phyloP scores from a whole-genome alignment of 116 monocot species.

The Dioscorea cayenensis region DNA sequence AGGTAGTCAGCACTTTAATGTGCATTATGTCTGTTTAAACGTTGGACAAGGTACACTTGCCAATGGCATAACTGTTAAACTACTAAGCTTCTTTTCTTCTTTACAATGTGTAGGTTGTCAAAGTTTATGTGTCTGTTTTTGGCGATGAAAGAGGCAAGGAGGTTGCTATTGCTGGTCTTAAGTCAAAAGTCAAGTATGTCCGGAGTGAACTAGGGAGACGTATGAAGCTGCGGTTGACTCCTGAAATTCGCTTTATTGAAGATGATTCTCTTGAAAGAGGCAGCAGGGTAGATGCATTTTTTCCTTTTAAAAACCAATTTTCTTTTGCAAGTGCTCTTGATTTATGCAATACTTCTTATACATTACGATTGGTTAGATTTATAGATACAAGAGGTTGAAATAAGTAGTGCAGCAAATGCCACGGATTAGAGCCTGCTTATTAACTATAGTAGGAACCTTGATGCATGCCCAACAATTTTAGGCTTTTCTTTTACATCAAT shows the following conservation, averaged over 20 bases:
- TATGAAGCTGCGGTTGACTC: conserved; percentile 76
- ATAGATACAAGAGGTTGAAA: neutral
- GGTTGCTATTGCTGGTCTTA: conserved; percentile 79
- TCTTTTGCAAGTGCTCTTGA: neutral
- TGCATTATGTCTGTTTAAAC: too few relatives aligned
- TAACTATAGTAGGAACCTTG: neutral
- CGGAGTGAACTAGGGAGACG: conserved; percentile 75
- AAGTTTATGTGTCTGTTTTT: conserved; percentile 86
- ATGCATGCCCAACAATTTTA: neutral
- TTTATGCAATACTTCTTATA: neutral
- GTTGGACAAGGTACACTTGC: too few relatives aligned
- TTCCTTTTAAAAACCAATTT: neutral
- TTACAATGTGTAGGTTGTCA: conserved; percentile 50
- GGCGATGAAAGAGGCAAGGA: conserved; percentile 89
- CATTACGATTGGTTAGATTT: neutral
- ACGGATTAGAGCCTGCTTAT: too few relatives aligned
- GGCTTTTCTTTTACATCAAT: neutral
- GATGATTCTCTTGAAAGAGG: conserved; percentile 85
- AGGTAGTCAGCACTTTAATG: too few relatives aligned
- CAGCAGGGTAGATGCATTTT: conserved; percentile 46
- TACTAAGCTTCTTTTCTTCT: neutral
- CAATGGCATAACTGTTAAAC: neutral
- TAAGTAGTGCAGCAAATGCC: too few relatives aligned
- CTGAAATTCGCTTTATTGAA: conserved; percentile 81
- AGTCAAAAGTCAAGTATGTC: conserved; percentile 77